Percentiles rank a stretch among this genome's conserved stretches.
Evolutionary conservation across 2,329 filamentous ascomycete genomes (phyloP).

Genomic region (Neofusicoccum cordaticola): DNA sequence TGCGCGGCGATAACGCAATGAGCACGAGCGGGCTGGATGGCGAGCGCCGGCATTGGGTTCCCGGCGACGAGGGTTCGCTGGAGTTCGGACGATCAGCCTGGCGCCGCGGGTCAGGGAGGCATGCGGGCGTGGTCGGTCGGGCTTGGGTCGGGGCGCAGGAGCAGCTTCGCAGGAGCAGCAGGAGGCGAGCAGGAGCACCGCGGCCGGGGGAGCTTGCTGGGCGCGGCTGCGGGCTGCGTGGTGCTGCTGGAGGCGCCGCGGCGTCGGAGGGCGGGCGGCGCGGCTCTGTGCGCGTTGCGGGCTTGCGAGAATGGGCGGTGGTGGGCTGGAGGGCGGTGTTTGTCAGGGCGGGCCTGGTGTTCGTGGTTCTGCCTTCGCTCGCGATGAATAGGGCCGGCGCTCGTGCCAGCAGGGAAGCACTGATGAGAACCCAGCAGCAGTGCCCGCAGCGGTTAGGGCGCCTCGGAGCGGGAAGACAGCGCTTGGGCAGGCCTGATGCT

Average conservation of each 20-base stretch:
- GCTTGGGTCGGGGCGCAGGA: not conserved
- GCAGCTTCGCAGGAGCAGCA: constrained; percentile 13
- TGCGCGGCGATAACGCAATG: constrained; percentile 11
- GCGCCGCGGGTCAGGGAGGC: constrained; percentile 12
- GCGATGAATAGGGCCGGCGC: constrained; percentile 14
- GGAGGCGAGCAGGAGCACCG: not conserved
- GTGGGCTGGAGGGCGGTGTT: constrained; percentile 3
- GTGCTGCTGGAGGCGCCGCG: not conserved
- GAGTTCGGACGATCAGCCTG: constrained; percentile 5
- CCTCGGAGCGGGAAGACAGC: constrained; percentile 8
- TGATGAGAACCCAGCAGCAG: not conserved
- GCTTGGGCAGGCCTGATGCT: constrained; percentile 1
- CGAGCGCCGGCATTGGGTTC: constrained; percentile 15
- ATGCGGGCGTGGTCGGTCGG: constrained; percentile 7
- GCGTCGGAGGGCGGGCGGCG: not conserved
- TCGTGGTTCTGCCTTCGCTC: constrained; percentile 12
- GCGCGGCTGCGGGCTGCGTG: not conserved
- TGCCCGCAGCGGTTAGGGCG: constrained; percentile 6
- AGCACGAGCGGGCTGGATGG: constrained; percentile 8
- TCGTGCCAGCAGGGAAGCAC: constrained; percentile 5
- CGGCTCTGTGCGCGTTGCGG: not conserved
- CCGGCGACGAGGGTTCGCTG: not conserved
- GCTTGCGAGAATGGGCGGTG: not conserved
- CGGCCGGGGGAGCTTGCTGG: not conserved
- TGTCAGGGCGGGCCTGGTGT: constrained; percentile 12